A percentile compares a stretch with the other conserved stretches of the same genome.
Conservation (phyloP, 2,329 filamentous ascomycete genomes). For the Raffaelea ambrosiae region DNA sequence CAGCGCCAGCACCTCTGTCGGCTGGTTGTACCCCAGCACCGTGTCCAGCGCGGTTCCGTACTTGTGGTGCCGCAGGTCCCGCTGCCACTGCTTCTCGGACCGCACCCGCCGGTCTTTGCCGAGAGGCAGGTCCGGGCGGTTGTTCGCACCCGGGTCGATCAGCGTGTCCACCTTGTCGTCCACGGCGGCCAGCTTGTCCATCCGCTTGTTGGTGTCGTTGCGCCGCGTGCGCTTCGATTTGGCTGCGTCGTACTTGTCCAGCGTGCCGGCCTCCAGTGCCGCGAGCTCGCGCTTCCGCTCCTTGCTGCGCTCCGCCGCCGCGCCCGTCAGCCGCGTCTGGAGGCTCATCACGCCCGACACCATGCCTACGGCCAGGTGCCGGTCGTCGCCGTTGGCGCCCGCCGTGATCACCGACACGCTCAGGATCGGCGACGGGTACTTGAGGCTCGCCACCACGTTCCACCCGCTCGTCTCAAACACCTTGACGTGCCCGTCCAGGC, state of each 20-base stretch:
- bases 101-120: slow-evolving; percentile 34
- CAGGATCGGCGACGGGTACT: slow-evolving; percentile 87
- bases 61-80: slow-evolving; percentile 66
- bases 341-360: slow-evolving; percentile 70
- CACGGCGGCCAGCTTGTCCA: slow-evolving; percentile 63
- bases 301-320: slow-evolving; percentile 9
- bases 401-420: slow-evolving; percentile 68
- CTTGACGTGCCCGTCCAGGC: slow-evolving; percentile 92
- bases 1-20: slow-evolving; percentile 62
- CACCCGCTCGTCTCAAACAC: slow-evolving; percentile 89
- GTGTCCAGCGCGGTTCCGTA: slow-evolving; percentile 73
- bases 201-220: slow-evolving; percentile 36
- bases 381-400: slow-evolving; percentile 66
- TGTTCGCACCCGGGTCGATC: slow-evolving; percentile 43
- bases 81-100: slow-evolving; percentile 61
- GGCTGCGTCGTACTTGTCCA: slow-evolving; percentile 68
- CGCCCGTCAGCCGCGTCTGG: slow-evolving; percentile 14
- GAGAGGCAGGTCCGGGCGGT: slow-evolving; percentile 15
- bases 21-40: slow-evolving; percentile 51
- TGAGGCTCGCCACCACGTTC: slow-evolving; percentile 93
- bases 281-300: slow-evolving; percentile 50
- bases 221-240: slow-evolving; percentile 59
- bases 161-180: slow-evolving; percentile 79
- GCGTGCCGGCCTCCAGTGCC: slow-evolving; percentile 64
- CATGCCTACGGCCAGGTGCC: slow-evolving; percentile 91